Evolutionary conservation across 176 grass and related monocot genomes (phyloP), one percentile per base, ranked within the genome.

Genomic region (Tuctoria greenei): DNA sequence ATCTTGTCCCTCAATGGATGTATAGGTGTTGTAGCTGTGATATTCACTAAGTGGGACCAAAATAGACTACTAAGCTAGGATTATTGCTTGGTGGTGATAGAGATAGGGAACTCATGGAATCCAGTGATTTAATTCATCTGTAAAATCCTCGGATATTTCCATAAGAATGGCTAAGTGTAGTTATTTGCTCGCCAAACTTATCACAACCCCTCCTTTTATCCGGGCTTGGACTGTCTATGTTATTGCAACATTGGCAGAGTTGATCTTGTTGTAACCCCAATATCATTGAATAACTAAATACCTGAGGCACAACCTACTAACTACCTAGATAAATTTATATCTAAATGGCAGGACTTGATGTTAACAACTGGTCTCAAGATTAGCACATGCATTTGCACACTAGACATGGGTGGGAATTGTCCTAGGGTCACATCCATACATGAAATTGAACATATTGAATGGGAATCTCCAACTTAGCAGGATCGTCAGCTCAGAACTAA

Each of bases 401-500:
- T 66, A 47, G 44, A 36, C 31, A 73, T 5, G 47, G 40, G 34
- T 20, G 18, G 9, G 37, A 55, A 38, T n/a, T 27, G 31, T 31
- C 31, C 31, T 31, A 31, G 31, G 31, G 31, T 31, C 31, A 31
- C 31, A 31, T 31, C 31, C 31, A 31, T 31, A 31, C 31, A 31
- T 31, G 20, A 43, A 66, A 55, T 8, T 15, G 26, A 38, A 31
- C 15, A 16, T 25, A 67, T 26, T 10, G 15, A 61, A 69, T 61
- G 28, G 46, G 73, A 69, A 71, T 76, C 40, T 14, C 38, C 45
- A 35, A 1, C 9, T 14, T 23, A 34, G 46, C 25, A 45, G 35
- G 72, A 71, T 49, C 47, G 56, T 55, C 31, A 35, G 70, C 64
- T 50, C 16, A 11, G 7, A 57, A 81, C 38, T 35, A 39, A 72